A percentile compares a stretch with the other conserved stretches of the same genome.
Evolutionary conservation across 768 basidiomycete species (phyloP).

Genomic region (Leucogyrophana mollusca): DNA sequence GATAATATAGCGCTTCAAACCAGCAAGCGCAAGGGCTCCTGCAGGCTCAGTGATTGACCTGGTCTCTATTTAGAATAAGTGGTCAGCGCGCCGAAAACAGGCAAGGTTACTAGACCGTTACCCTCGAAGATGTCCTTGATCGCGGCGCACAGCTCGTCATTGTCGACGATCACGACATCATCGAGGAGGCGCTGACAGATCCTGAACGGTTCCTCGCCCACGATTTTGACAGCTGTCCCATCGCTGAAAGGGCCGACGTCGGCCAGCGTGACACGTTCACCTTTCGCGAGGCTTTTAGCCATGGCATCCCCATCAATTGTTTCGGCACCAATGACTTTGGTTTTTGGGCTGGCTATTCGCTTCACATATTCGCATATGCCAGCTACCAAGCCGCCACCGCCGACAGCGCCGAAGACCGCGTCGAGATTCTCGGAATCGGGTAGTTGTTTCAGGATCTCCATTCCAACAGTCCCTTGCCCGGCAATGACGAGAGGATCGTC

Average conservation of each 20-base stretch:
- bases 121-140: conserved; percentile 99
- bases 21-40: conserved; percentile 90
- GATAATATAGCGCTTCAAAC: conserved; percentile 83
- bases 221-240: conserved; percentile 94
- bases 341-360: conserved; percentile 82
- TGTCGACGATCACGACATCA: conserved; percentile 79
- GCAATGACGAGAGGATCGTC: conserved; percentile 97
- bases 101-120: conserved; percentile 26
- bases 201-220: conserved; percentile 93
- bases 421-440: conserved; percentile 73
- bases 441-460: conserved; percentile 93
- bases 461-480: conserved; percentile 92
- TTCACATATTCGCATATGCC: conserved; percentile 93
- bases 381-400: conserved; percentile 91
- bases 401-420: conserved; percentile 87
- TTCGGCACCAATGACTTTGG: conserved; percentile 87
- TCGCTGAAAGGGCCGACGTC: conserved; percentile 98
- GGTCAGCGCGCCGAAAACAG: background rate
- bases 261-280: conserved; percentile 75
- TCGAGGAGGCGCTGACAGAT: conserved; percentile 86
- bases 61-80: conserved; percentile 52
- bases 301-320: conserved; percentile 95
- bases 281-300: conserved; percentile 75
- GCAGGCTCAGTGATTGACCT: conserved; percentile 96
- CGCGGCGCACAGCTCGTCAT: conserved; percentile 97